Base-by-base conservation (phyloP, 495 filamentous ascomycete species). In the Chaetomium cochliodes region DNA sequence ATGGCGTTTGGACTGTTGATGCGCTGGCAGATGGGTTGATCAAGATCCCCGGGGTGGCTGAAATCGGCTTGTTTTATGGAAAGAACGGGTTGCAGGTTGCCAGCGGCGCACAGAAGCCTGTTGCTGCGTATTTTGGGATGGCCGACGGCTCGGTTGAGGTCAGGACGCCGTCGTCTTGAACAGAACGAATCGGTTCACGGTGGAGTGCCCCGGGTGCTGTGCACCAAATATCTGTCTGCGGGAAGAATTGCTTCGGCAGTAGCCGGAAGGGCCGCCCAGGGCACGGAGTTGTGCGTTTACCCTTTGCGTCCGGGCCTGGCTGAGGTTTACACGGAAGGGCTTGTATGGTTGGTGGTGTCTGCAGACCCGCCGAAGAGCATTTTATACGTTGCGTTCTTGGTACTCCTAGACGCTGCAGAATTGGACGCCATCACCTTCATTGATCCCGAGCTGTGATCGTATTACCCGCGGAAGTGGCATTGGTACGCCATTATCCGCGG, bases 51-150 rank as follows among this genome's bases (percentile, higher is more conserved):
- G 94, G 94, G 51, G 92, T 98, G 13, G 78, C 96, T 56, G 93
- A 97, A 71, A 92, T 96, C 46, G 94, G 94, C 37, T 82, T 98
- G 41, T 98, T 98, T 81, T 85, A 84, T 52, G 92, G 92, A 0
- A 53, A 84, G 66, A 92, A 92, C 60, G 92, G 92, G 5, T 74
- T 82, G 4, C 78, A 93, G 74, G 87, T 87, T 41, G 79, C 81
- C 46, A 80, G 79, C 49, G 74, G 92, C 39, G 94, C 92, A 3
- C 91, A 96, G 79, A 93, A 92, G 75, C 94, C 94, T 3, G 84
- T 96, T 25, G 91, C 92, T 47, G 93, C 91, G 37, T 98, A 97
- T 77, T 98, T 98, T 76, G 94, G 94, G 18, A 91, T 92, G 88
- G 85, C 88, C 90, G 60, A 88, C 76, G 37, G 82, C 71, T 71